phyloP scores from a whole-genome alignment of 192 early-diverging fungal species.

The Jimgerdemannia flammicorona region DNA sequence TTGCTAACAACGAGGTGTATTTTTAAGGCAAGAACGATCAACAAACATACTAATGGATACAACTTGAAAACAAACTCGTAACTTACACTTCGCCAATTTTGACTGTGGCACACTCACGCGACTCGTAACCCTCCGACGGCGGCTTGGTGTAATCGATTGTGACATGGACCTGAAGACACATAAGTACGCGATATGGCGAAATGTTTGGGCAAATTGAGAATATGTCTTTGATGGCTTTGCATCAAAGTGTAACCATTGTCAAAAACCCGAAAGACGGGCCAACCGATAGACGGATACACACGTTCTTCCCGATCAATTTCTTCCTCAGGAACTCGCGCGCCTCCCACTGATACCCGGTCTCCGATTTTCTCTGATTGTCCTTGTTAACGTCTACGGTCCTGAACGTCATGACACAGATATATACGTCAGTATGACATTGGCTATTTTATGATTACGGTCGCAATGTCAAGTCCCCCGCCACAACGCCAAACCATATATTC shows the following conservation, averaged over 20 bases:
- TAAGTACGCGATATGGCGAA: conserved; percentile 1
- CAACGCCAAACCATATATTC: too few relatives aligned
- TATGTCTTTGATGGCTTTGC: too few relatives aligned
- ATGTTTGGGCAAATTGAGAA: not conserved
- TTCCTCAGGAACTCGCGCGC: conserved; percentile 88
- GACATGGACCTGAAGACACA: conserved; percentile 34
- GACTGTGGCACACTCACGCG: conserved; percentile 86
- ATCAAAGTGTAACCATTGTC: not conserved
- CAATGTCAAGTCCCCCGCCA: conserved; percentile 17
- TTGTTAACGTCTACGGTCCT: not conserved
- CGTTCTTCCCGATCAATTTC: conserved; percentile 83
- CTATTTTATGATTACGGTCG: not conserved
- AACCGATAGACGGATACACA: conserved; percentile 29
- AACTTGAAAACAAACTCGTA: conserved; percentile 36
- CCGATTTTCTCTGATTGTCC: not conserved
- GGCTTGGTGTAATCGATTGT: conserved; percentile 87
- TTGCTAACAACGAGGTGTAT: conserved; percentile 28
- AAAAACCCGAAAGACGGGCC: not conserved
- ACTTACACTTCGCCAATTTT: conserved; percentile 47
- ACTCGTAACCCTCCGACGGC: conserved; percentile 81
- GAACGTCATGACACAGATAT: not conserved
- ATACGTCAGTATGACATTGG: not conserved
- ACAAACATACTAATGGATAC: not conserved
- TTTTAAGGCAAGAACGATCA: not conserved
- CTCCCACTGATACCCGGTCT: conserved; percentile 77